phyloP scores from a whole-genome alignment of 176 grass and related monocot species.

The Tillandsia fasciculata region DNA sequence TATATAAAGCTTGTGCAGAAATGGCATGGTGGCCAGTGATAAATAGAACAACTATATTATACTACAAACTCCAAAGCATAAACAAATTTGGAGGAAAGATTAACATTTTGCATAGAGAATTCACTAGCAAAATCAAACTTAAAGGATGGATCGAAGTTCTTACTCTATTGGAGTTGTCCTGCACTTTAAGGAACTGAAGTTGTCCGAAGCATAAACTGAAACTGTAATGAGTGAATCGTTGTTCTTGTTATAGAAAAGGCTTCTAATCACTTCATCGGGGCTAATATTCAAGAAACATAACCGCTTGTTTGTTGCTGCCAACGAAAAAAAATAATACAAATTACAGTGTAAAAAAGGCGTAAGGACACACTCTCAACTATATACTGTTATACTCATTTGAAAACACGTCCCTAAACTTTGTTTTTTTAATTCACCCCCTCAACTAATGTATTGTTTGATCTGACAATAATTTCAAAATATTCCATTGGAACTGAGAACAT shows the following conservation, averaged over 20 bases:
- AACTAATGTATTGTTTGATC: no score
- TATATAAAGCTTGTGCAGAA: not conserved
- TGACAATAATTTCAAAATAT: no score
- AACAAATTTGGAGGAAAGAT: not conserved
- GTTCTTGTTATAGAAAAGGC: conserved; percentile 99
- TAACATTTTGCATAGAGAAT: not conserved
- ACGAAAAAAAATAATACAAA: conserved; percentile 7
- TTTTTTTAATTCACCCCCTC: no score
- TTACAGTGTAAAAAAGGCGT: not conserved
- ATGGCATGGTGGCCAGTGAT: not conserved
- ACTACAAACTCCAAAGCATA: not conserved
- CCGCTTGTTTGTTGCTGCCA: conserved; percentile 79
- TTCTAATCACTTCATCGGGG: conserved; percentile 97
- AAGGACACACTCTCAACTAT: not conserved
- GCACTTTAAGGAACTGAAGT: conserved; percentile 98
- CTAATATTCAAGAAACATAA: conserved; percentile 90
- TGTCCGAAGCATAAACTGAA: conserved; percentile 93
- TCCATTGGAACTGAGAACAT: no score
- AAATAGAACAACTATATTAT: not conserved
- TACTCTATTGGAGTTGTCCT: conserved; percentile 96
- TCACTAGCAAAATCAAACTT: not conserved
- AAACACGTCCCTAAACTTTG: no score
- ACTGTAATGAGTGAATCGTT: conserved; percentile 99
- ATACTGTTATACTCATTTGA: no score
- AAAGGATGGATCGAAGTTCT: conserved; percentile 17